Evolutionary conservation across 176 grass and related monocot species (phyloP).

Genomic region (Elaeis guineensis): DNA sequence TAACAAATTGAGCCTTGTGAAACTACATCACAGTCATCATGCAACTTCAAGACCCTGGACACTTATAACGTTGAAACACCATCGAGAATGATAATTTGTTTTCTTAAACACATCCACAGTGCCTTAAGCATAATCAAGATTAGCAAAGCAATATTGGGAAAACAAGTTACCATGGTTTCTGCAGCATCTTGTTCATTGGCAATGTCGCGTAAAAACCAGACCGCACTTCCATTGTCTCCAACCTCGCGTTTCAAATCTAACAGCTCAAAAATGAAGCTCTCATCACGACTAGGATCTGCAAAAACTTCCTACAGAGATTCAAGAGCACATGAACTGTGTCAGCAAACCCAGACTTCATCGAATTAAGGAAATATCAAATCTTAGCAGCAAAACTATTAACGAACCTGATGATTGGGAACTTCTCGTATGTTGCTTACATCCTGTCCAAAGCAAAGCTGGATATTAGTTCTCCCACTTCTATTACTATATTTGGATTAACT

Average conservation of each 20-base stretch:
- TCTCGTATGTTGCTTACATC: slow-evolving; percentile 77
- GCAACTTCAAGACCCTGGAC: too few relatives aligned
- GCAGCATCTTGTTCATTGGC: slow-evolving; percentile 66
- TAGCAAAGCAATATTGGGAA: neutral
- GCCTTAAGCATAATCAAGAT: too few relatives aligned
- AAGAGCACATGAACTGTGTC: neutral
- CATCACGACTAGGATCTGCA: slow-evolving; percentile 65
- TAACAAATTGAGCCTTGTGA: too few relatives aligned
- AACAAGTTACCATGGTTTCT: slow-evolving; percentile 49
- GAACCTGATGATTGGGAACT: slow-evolving; percentile 84
- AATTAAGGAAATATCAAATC: neutral
- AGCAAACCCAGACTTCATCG: too few relatives aligned
- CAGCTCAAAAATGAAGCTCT: slow-evolving; percentile 90
- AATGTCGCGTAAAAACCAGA: slow-evolving; percentile 83
- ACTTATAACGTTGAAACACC: too few relatives aligned
- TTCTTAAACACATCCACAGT: too few relatives aligned
- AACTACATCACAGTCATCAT: too few relatives aligned
- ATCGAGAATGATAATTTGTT: too few relatives aligned
- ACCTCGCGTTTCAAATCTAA: slow-evolving; percentile 81
- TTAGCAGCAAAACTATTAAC: neutral
- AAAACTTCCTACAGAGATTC: slow-evolving; percentile 50
- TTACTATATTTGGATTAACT: neutral
- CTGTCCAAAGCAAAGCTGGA: slow-evolving; percentile 20
- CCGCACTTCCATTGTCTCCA: slow-evolving; percentile 50
- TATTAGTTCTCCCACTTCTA: slow-evolving; percentile 1